These are phyloP conservation scores for Echinosophora koreensis DNA, from an alignment of 306 rosid species.

Conservation along the genomic window DNA sequence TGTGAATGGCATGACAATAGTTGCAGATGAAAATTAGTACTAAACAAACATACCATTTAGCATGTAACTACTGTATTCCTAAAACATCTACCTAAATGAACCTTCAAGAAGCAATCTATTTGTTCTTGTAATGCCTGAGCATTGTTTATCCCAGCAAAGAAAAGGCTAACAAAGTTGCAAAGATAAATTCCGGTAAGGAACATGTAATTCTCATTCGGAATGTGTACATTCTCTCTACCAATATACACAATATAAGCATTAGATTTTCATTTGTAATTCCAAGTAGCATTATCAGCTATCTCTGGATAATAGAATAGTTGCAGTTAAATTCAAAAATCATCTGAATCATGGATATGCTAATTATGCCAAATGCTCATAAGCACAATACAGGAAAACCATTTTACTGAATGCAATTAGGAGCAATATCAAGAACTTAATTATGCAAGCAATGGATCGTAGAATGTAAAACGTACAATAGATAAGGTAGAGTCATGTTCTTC, in stretches of 20 bases:
- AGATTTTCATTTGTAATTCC: neutral
- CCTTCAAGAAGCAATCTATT: neutral
- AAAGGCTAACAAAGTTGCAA: neutral
- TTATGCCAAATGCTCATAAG: conserved; percentile 5
- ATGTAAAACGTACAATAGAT: conserved; percentile 43
- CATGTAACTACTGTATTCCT: neutral
- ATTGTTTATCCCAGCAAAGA: neutral
- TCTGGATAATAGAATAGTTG: neutral
- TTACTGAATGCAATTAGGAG: neutral
- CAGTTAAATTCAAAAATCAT: neutral
- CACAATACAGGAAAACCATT: neutral
- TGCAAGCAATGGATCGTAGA: neutral
- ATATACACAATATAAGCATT: neutral
- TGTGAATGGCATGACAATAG: neutral
- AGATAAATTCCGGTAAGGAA: neutral
- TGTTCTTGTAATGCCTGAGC: neutral
- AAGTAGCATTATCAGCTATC: neutral
- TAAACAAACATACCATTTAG: neutral
- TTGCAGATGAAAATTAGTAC: neutral
- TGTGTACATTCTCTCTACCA: neutral
- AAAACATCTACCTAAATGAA: neutral
- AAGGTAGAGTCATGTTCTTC: conserved; percentile 53
- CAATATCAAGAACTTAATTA: neutral
- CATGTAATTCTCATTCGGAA: neutral
- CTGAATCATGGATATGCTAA: neutral